Evolutionary conservation across 495 filamentous ascomycete species (phyloP), one percentile per base, ranked within the genome.

Genomic region (Pseudevernia furfuracea): DNA sequence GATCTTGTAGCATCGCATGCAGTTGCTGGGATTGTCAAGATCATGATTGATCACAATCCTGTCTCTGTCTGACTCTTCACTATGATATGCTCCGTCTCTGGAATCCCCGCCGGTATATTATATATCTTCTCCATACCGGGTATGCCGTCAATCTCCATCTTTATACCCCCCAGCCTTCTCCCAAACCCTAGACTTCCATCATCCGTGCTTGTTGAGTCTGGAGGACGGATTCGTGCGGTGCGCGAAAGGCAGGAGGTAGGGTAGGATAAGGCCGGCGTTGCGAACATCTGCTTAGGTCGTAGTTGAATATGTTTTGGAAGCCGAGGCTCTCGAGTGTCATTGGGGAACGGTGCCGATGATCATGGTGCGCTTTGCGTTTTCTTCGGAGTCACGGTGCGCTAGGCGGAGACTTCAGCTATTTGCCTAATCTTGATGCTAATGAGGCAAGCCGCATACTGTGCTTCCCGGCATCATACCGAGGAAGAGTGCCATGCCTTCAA

Each of bases 201-300:
- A 64, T n/a, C 56, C 61, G 30, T 67, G 44, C 32, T 67, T 61
- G 21, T 67, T 60, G 9, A 21, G 36, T 56, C 21, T 6, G 60
- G 34, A 28, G 0, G 44, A 28, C 4, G 44, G 55, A 17, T 25
- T 17, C 11, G 30, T 15, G 23, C 38, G 21, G 21, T n/a, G 15
- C 3, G 52, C 23, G 43, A 71, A 74, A 28, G 66, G 39, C 55
- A 73, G 67, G 38, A 70, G 66, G 21, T 72, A 11, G 0, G 60
- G 64, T 69, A 77, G 72, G 12, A 77, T 61, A 17, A 73, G 39
- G n/a, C 67, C 70, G 11, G 78, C 41, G 44, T 75, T 74, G 38
- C 73, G 71, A 32, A 80, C 66, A 28, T 75, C 70, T 9, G 72
- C 71, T 28, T 28, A 37, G 52, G 15, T 72, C 66, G 4, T 72